These are phyloP conservation scores for Cantharellus anzutake DNA, from an alignment of 768 basidiomycete genomes.

Conservation along the genomic window DNA sequence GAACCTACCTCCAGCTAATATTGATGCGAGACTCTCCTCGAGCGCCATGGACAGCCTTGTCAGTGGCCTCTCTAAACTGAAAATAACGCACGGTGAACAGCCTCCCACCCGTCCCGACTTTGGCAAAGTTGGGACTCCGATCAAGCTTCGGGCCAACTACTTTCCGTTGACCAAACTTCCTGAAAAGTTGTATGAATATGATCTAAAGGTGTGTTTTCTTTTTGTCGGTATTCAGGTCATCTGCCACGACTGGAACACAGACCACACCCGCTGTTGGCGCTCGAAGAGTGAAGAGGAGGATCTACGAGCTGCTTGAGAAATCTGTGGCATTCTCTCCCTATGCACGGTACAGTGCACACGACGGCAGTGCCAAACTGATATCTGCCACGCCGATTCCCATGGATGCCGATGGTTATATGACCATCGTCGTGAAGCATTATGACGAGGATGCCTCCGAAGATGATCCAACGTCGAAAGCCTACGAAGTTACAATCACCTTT, in stretches of 20 bases:
- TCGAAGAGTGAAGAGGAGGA: constrained; percentile 25
- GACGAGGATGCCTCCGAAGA: constrained; percentile 28
- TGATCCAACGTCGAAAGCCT: constrained; percentile 21
- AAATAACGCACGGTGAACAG: constrained; percentile 8
- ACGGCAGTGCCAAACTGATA: constrained; percentile 28
- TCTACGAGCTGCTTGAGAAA: constrained; percentile 36
- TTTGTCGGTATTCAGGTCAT: background rate
- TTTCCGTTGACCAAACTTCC: constrained; percentile 29
- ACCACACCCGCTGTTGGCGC: too few relatives aligned
- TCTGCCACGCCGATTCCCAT: constrained; percentile 22
- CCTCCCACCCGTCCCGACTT: constrained; percentile 39
- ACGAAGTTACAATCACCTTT: constrained; percentile 26
- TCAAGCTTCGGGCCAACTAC: constrained; percentile 43
- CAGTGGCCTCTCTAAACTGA: background rate
- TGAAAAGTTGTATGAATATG: constrained; percentile 35
- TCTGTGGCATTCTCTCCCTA: constrained; percentile 20
- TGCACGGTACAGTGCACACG: constrained; percentile 29
- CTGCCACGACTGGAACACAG: too few relatives aligned
- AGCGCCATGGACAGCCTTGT: background rate
- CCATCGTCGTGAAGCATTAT: constrained; percentile 19
- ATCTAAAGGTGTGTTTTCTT: constrained; percentile 1
- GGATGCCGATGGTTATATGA: constrained; percentile 19
- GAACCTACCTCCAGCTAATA: constrained; percentile 21
- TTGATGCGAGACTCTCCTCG: background rate
- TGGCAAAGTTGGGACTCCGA: constrained; percentile 29